phyloP scores from a whole-genome alignment of 108 stramenopile genomes.

The Cyclotella choctawhatcheeana region DNA sequence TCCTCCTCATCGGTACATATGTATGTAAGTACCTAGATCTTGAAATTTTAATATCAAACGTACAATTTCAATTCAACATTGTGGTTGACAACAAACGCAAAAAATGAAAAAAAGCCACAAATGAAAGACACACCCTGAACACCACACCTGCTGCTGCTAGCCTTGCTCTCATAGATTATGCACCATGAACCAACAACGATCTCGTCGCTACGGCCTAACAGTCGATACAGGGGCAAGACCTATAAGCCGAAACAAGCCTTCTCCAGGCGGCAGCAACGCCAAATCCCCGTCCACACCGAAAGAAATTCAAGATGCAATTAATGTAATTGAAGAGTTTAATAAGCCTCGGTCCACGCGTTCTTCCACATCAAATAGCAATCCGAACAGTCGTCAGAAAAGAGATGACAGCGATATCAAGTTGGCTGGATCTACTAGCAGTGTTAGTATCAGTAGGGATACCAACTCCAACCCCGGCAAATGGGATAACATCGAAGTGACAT shows the following conservation, averaged over 20 bases:
- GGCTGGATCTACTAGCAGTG: not conserved
- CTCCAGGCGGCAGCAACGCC: not conserved
- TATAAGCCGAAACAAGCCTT: not conserved
- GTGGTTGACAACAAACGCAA: too few relatives aligned
- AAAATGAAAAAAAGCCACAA: too few relatives aligned
- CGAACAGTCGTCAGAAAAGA: not conserved
- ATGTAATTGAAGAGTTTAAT: not conserved
- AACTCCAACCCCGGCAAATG: not conserved
- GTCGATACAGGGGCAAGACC: slow-evolving; percentile 1
- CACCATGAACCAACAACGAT: not conserved
- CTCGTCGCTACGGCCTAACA: not conserved
- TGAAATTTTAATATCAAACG: too few relatives aligned
- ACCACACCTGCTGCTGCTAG: too few relatives aligned
- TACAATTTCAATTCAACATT: too few relatives aligned
- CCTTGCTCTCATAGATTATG: not conserved
- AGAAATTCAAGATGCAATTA: not conserved
- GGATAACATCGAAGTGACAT: not conserved
- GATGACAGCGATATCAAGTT: not conserved
- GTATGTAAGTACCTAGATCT: too few relatives aligned
- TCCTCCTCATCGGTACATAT: too few relatives aligned
- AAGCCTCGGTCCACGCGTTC: not conserved
- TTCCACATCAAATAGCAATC: not conserved
- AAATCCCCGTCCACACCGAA: not conserved
- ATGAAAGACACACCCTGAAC: too few relatives aligned
- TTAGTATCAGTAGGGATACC: not conserved